phyloP scores from a whole-genome alignment of 192 early-diverging fungal genomes.

The Gryganskiella cystojenkinii region DNA sequence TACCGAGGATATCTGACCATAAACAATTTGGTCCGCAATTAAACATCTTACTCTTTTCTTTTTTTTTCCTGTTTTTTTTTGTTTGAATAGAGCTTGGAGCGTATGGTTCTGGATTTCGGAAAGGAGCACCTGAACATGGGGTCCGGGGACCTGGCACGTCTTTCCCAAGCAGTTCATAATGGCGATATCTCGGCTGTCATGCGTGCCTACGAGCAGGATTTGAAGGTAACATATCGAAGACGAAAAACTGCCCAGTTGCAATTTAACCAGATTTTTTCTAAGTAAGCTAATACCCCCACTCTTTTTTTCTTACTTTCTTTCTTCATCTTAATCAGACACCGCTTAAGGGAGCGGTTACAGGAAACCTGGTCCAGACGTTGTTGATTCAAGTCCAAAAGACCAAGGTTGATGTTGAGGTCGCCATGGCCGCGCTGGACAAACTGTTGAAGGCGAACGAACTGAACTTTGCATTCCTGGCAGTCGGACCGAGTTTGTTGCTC shows the following conservation, averaged over 20 bases:
- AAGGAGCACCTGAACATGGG: conserved; percentile 57
- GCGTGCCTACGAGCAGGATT: conserved; percentile 79
- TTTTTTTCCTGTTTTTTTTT: no score
- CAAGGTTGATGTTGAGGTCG: conserved; percentile 92
- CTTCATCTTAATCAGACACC: conserved; percentile 49
- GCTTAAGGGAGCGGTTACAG: conserved; percentile 55
- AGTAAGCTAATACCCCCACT: neutral
- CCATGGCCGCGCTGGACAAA: conserved; percentile 93
- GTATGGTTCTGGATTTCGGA: conserved; percentile 91
- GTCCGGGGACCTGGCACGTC: conserved; percentile 57
- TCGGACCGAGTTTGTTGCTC: conserved; percentile 76
- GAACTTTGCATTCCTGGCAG: conserved; percentile 91
- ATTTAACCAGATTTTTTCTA: neutral
- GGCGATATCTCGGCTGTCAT: conserved; percentile 89
- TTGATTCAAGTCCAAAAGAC: conserved; percentile 93
- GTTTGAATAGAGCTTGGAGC: conserved; percentile 73
- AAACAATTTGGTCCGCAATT: no score
- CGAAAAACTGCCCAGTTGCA: neutral
- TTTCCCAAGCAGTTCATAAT: conserved; percentile 69
- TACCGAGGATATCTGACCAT: no score
- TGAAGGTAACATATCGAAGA: conserved; percentile 60
- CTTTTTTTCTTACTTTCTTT: neutral
- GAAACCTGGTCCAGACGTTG: conserved; percentile 76
- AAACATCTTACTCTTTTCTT: no score
- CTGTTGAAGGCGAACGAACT: conserved; percentile 94